Percentiles rank a stretch among this genome's conserved stretches.
Evolutionary conservation across 148 eudicot genomes (phyloP).

Genomic region (Pharnaceum exiguum): DNA sequence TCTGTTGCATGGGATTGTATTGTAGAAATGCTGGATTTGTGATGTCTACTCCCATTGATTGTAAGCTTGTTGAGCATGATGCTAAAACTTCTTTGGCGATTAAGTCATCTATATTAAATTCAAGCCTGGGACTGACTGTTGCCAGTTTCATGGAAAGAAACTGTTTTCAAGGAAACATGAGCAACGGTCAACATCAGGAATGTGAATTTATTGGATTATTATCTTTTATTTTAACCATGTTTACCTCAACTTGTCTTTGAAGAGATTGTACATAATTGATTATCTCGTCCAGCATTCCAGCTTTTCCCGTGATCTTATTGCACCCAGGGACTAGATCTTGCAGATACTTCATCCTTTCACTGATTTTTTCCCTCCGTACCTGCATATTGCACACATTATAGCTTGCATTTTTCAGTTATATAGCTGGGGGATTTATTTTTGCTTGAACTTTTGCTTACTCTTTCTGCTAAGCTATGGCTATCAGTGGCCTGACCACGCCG

Average conservation of each 20-base stretch:
- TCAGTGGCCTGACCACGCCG: constrained; percentile 99
- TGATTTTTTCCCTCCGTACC: constrained; percentile 92
- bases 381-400: constrained; percentile 20
- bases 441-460: constrained; percentile 37
- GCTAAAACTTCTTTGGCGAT: constrained; percentile 63
- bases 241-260: constrained; percentile 98
- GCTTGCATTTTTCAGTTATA: background rate
- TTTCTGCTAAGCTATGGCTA: constrained; percentile 98
- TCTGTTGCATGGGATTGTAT: constrained; percentile 43
- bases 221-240: background rate
- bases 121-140: constrained; percentile 68
- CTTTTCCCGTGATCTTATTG: constrained; percentile 91
- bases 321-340: constrained; percentile 98
- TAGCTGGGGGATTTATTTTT: no score
- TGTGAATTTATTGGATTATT: background rate
- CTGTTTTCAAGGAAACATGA: constrained; percentile 36
- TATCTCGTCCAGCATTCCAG: constrained; percentile 97
- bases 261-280: constrained; percentile 96
- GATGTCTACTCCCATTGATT: constrained; percentile 43
- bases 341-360: constrained; percentile 91
- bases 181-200: constrained; percentile 2
- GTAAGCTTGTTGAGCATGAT: constrained; percentile 45
- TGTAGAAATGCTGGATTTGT: constrained; percentile 42
- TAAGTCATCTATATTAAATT: constrained; percentile 61
- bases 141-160: constrained; percentile 95